Evolutionary conservation across 1,284 basidiomycete species (phyloP), one percentile per base, ranked within the genome.

Genomic region (Leccinum subspadiceum): DNA sequence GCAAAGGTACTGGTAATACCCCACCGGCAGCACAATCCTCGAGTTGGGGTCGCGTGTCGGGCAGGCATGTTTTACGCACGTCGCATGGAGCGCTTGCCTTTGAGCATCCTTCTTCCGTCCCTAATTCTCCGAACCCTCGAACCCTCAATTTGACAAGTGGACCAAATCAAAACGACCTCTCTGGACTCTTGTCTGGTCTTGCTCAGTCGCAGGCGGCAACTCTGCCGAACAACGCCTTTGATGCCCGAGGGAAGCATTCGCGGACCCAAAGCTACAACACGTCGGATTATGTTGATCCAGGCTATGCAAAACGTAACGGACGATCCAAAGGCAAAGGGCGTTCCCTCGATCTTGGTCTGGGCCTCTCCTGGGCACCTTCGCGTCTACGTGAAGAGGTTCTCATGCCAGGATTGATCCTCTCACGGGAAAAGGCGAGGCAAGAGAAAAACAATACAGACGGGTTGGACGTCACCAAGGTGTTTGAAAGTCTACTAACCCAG

Each of bases 331-430:
- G 54, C 4, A 87, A 85, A 67, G 86, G 86, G 3, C 84, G 86
- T 24, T 89, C 87, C 24, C 72, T 89, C 37, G 87, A 89, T 70
- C 78, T 89, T 9, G 84, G 84, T 3, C 68, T 89, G 73, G 85
- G 70, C 57, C 81, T 76, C 67, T 71, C 84, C 12, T 90, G 87
- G 87, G 87, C 87, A 4, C 85, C 87, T 26, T 79, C 81, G 37
- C 84, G 77, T 64, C 78, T 90, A 60, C 80, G 81, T 60, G 86
- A 87, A 70, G 84, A 85, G 54, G 82, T 83, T 8, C 71, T 90
- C 29, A 70, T 87, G 61, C 81, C 82, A 10, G 75, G 77, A 64
- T 70, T 54, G 70, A 78, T 61, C 74, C 77, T 67, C 68, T 68
- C 63, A 53, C 70, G 65, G 65, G 70, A 64, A 66, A 75, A 65